A percentile compares a stretch with the other conserved stretches of the same genome.
Evolutionary conservation across 179 eudicot genomes (phyloP).

Genomic region (Carnegiea gigantea): DNA sequence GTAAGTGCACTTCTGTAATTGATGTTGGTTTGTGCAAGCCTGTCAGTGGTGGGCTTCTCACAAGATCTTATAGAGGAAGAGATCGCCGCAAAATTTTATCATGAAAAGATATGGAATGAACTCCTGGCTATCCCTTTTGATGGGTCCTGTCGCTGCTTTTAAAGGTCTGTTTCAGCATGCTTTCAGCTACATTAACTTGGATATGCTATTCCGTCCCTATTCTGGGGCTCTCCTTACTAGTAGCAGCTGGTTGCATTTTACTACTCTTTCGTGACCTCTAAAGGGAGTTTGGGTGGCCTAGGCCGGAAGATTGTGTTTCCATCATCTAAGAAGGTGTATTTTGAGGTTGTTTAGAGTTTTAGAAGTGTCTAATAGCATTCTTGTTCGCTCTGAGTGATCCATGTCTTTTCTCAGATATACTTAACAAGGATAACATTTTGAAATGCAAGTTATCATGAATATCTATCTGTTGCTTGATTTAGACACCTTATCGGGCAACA

Average conservation of each 20-base stretch:
- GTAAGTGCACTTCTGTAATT: conserved; percentile 46
- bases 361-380: too few relatives aligned
- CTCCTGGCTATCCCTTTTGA: conserved; percentile 69
- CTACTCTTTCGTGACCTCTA: not conserved
- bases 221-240: not conserved
- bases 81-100: conserved; percentile 84
- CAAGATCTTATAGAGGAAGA: conserved; percentile 83
- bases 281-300: not conserved
- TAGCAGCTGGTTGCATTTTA: not conserved
- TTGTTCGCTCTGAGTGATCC: not conserved
- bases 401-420: not conserved
- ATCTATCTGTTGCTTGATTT: not conserved
- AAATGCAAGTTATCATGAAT: not conserved
- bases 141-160: not conserved
- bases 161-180: not conserved
- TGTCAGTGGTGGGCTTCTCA: conserved; percentile 53
- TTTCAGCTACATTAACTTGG: not conserved
- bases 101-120: conserved; percentile 70
- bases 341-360: not conserved
- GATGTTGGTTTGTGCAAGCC: conserved; percentile 81
- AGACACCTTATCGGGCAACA: not conserved
- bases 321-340: not conserved
- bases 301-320: not conserved
- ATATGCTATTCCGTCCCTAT: not conserved
- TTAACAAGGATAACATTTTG: not conserved